Evolutionary conservation across 805 yeast genomes (phyloP).

Genomic region (Kregervanrija delftensis): DNA sequence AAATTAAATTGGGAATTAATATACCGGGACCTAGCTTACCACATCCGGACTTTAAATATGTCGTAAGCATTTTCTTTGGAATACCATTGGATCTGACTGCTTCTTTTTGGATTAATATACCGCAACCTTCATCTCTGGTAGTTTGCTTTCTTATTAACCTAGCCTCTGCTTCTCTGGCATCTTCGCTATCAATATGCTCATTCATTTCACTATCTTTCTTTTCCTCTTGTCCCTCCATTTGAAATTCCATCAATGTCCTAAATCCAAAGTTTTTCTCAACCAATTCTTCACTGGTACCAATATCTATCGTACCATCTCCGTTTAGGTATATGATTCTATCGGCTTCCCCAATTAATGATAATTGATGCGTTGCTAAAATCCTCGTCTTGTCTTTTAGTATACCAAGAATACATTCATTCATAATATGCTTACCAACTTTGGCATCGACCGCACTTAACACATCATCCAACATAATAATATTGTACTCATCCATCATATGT

Average conservation of each 20-base stretch:
- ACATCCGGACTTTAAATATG: conserved; percentile 49
- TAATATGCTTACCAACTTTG: conserved; percentile 66
- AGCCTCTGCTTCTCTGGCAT: conserved; percentile 16
- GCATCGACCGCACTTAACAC: conserved; percentile 88
- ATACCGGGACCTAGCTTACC: conserved; percentile 35
- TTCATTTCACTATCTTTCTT: conserved; percentile 1
- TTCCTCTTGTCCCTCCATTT: conserved; percentile 8
- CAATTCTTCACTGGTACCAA: conserved; percentile 57
- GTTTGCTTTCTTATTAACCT: conserved; percentile 18
- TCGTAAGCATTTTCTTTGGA: conserved; percentile 37
- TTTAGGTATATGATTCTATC: conserved; percentile 61
- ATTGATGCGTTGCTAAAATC: conserved; percentile 76
- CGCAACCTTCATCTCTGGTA: conserved; percentile 24
- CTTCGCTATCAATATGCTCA: conserved; percentile 24
- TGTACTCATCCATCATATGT: conserved; percentile 37
- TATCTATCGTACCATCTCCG: conserved; percentile 51
- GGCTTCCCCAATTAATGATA: conserved; percentile 60
- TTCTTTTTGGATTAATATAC: conserved; percentile 26
- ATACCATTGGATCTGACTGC: conserved; percentile 32
- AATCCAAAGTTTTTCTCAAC: conserved; percentile 38
- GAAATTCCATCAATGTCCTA: conserved; percentile 41
- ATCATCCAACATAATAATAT: conserved; percentile 68
- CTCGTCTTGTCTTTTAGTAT: conserved; percentile 52
- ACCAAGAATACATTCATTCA: conserved; percentile 61
- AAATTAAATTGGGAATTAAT: conserved; percentile 15